A percentile compares a stretch with the other conserved stretches of the same genome.
Conservation (phyloP, 495 filamentous ascomycete genomes). For the Xylaria nigripes region DNA sequence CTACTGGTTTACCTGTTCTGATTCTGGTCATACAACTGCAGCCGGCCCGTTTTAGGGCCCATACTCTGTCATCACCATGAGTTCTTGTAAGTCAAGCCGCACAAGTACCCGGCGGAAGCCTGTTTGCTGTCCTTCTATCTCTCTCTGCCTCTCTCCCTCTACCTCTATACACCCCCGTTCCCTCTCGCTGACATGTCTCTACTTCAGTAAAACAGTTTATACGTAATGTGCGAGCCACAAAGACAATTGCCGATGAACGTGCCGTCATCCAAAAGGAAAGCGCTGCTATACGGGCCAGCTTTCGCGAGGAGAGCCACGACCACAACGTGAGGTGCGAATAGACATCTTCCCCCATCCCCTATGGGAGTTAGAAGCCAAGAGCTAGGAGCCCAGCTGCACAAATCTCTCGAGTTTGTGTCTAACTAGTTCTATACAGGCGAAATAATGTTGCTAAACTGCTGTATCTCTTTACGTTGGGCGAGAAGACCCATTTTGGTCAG, state of each 20-base stretch:
- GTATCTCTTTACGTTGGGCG: conserved; percentile 97
- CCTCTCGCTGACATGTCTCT: conserved; percentile 5
- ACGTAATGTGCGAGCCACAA: conserved; percentile 93
- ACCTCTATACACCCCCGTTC: background rate
- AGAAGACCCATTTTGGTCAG: conserved; percentile 96
- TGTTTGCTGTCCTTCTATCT: background rate
- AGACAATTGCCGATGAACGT: conserved; percentile 97
- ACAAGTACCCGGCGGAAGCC: background rate
- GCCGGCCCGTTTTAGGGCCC: conserved; percentile 37
- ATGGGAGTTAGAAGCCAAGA: background rate
- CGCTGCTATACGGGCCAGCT: conserved; percentile 91
- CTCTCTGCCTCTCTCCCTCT: background rate
- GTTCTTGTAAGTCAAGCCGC: conserved; percentile 32
- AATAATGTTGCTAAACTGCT: conserved; percentile 98
- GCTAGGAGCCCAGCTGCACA: conserved; percentile 3
- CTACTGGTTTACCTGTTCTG: conserved; percentile 1
- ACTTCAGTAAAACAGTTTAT: conserved; percentile 95
- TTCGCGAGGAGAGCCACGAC: conserved; percentile 91
- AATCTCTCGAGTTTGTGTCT: background rate
- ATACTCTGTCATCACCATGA: conserved; percentile 31
- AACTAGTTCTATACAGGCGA: conserved; percentile 48
- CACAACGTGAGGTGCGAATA: conserved; percentile 67
- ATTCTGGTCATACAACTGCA: conserved; percentile 30
- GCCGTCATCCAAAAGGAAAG: conserved; percentile 98
- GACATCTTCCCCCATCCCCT: background rate